phyloP scores from a whole-genome alignment of 129 eudicot genomes.

The Solidago caesia region DNA sequence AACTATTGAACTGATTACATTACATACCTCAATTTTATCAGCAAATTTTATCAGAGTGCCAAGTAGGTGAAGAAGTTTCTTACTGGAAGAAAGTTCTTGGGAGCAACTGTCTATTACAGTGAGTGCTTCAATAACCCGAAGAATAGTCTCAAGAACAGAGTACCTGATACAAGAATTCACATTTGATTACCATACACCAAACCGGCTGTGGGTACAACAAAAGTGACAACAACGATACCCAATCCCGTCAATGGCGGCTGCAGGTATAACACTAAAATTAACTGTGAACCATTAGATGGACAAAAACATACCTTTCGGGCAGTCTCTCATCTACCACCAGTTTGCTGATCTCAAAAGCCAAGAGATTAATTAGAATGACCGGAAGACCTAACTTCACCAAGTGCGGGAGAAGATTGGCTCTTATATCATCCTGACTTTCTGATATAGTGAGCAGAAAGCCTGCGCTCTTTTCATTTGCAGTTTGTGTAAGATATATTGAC shows the following conservation, averaged over 20 bases:
- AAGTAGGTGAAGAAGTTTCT: slow-evolving; percentile 61
- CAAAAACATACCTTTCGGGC: slow-evolving; percentile 69
- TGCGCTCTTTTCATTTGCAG: slow-evolving; percentile 48
- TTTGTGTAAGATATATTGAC: slow-evolving; percentile 15
- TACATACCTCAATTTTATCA: slow-evolving; percentile 78
- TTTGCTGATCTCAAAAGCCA: slow-evolving; percentile 74
- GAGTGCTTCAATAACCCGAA: slow-evolving; percentile 78
- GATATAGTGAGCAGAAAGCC: slow-evolving; percentile 63
- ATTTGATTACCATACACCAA: slow-evolving; percentile 16
- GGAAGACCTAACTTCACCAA: slow-evolving; percentile 78
- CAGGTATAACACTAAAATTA: slow-evolving; percentile 12
- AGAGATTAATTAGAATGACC: slow-evolving; percentile 51
- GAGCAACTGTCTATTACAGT: slow-evolving; percentile 62
- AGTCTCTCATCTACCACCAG: slow-evolving; percentile 55
- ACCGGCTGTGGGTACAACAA: background rate
- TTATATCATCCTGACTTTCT: slow-evolving; percentile 63
- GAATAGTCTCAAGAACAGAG: slow-evolving; percentile 64
- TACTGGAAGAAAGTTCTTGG: slow-evolving; percentile 54
- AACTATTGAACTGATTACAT: background rate
- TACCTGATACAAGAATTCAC: slow-evolving; percentile 51
- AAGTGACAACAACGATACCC: too few relatives aligned
- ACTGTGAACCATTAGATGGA: background rate
- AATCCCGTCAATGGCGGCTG: background rate
- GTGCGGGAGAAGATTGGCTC: slow-evolving; percentile 54
- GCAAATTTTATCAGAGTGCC: slow-evolving; percentile 61